Evolutionary conservation across 805 yeast species (phyloP).

Genomic region (Hanseniaspora occidentalis): DNA sequence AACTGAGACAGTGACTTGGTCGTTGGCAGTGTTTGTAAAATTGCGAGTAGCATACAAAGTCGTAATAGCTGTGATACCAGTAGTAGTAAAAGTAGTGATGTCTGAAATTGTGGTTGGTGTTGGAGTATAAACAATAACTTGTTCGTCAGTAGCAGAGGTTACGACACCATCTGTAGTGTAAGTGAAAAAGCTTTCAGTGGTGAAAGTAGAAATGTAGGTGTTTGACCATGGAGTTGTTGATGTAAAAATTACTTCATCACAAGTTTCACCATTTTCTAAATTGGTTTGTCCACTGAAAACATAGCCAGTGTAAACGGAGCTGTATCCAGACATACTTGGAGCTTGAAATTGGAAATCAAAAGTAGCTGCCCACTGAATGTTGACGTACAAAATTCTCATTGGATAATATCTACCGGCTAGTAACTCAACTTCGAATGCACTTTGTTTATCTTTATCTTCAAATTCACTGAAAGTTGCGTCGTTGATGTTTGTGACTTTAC

Average conservation of each 20-base stretch:
- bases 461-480: not conserved
- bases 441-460: not conserved
- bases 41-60: not conserved
- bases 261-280: not conserved
- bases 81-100: not conserved
- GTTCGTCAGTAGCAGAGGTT: not conserved
- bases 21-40: not conserved
- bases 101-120: no score
- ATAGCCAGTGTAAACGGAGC: slow-evolving; percentile 7
- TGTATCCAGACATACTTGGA: slow-evolving; percentile 11
- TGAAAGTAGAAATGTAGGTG: not conserved
- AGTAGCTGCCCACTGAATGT: slow-evolving; percentile 10
- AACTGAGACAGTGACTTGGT: not conserved
- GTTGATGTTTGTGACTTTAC: not conserved
- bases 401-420: slow-evolving; percentile 20
- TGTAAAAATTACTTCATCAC: slow-evolving; percentile 3
- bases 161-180: not conserved
- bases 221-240: not conserved
- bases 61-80: not conserved
- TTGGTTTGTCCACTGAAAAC: slow-evolving; percentile 8
- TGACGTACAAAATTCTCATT: slow-evolving; percentile 14
- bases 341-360: slow-evolving; percentile 8
- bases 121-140: not conserved
- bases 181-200: not conserved
- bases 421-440: slow-evolving; percentile 9